Conservation (phyloP, 148 eudicot species). For the Chenopodium berlandieri region DNA sequence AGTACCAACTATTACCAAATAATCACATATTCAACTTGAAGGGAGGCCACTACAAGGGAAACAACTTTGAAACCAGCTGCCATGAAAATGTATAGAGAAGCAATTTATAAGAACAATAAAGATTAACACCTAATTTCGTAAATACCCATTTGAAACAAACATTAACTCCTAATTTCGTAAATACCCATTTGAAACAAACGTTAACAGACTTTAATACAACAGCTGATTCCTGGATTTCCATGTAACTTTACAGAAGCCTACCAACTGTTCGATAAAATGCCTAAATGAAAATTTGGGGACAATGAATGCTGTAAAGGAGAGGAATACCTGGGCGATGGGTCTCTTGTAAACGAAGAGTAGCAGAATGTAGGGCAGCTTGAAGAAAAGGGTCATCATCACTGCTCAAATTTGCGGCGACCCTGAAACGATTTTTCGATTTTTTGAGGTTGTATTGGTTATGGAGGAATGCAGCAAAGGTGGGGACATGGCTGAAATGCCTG, state of each 20-base stretch:
- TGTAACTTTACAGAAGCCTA: neutral
- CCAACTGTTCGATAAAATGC: slow-evolving; percentile 50
- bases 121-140: neutral
- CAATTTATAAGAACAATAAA: neutral
- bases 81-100: no score
- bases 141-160: slow-evolving; percentile 1
- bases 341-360: slow-evolving; percentile 74
- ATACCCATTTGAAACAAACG: neutral
- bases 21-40: neutral
- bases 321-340: slow-evolving; percentile 57
- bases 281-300: slow-evolving; percentile 23
- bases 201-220: neutral
- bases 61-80: neutral
- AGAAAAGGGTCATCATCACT: slow-evolving; percentile 44
- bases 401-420: slow-evolving; percentile 37
- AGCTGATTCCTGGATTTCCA: neutral
- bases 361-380: slow-evolving; percentile 44
- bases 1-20: neutral
- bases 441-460: slow-evolving; percentile 8
- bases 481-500: neutral
- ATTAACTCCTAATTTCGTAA: neutral
- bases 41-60: neutral
- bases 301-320: neutral
- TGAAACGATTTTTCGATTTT: neutral
- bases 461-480: neutral